Conservation (phyloP, 2,329 filamentous ascomycete genomes). For the Fusarium sp. region DNA sequence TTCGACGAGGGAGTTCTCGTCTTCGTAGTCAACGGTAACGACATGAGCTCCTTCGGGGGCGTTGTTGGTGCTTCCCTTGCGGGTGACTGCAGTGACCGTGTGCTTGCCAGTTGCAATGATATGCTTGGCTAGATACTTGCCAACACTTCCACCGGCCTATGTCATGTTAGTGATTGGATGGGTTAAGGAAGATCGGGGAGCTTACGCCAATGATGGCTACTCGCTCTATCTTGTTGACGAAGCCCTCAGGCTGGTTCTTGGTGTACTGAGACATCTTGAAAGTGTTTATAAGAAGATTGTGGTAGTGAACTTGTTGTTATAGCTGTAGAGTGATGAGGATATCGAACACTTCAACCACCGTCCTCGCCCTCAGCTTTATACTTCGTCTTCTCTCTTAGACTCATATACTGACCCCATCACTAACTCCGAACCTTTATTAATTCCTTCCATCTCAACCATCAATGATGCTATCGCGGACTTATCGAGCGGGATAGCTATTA, state of each 20-base stretch:
- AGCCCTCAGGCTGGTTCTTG: slow-evolving; percentile 52
- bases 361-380: background rate
- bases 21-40: slow-evolving; percentile 57
- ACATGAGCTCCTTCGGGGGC: slow-evolving; percentile 58
- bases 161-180: slow-evolving; percentile 1
- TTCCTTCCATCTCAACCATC: slow-evolving; percentile 1
- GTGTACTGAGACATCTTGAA: slow-evolving; percentile 46
- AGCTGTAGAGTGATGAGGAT: background rate
- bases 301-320: background rate
- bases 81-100: slow-evolving; percentile 62
- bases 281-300: background rate
- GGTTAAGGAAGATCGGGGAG: background rate
- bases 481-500: slow-evolving; percentile 4
- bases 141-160: slow-evolving; percentile 57
- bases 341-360: background rate
- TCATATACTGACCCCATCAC: rapidly evolving
- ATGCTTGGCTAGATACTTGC: slow-evolving; percentile 51
- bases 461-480: slow-evolving; percentile 21
- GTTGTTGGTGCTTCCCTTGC: slow-evolving; percentile 53
- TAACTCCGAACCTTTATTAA: slow-evolving; percentile 11
- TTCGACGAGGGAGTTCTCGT: slow-evolving; percentile 56
- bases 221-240: slow-evolving; percentile 55
- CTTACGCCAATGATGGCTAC: slow-evolving; percentile 62
- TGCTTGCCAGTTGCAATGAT: slow-evolving; percentile 62
- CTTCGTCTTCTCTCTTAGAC: rapidly evolving